phyloP scores from a whole-genome alignment of 176 grass and related monocot genomes.

The Dactylis glomerata region DNA sequence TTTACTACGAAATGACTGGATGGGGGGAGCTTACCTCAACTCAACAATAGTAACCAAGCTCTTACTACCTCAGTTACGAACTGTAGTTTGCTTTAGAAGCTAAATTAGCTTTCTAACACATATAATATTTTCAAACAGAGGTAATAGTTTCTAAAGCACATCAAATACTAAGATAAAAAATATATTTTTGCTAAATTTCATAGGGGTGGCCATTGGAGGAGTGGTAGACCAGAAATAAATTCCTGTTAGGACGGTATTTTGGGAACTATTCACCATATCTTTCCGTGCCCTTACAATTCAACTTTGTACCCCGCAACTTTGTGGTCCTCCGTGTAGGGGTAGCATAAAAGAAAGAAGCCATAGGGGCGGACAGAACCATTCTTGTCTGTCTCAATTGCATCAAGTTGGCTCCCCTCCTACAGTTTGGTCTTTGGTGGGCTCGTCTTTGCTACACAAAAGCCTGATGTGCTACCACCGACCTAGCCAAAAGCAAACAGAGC shows the following conservation, averaged over 20 bases:
- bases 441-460: constrained; percentile 29
- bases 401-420: constrained; percentile 18
- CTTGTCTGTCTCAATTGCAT: constrained; percentile 27
- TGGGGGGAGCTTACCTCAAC: no score
- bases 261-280: not conserved
- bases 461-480: constrained; percentile 41
- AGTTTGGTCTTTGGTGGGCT: constrained; percentile 17
- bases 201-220: not conserved
- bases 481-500: constrained; percentile 35
- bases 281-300: constrained; percentile 37
- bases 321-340: constrained; percentile 26
- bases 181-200: no score
- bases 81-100: no score
- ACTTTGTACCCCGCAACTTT: not conserved
- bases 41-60: no score
- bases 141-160: no score
- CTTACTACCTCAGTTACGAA: no score
- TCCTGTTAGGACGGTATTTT: not conserved
- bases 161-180: no score
- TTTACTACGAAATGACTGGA: no score
- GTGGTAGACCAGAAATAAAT: not conserved
- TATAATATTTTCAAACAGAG: no score
- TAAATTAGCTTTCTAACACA: no score
- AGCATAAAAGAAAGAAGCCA: constrained; percentile 12
- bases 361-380: constrained; percentile 29